Evolutionary conservation across 129 eudicot species (phyloP), one percentile per base, ranked within the genome.

Genomic region (Lactuca saligna): DNA sequence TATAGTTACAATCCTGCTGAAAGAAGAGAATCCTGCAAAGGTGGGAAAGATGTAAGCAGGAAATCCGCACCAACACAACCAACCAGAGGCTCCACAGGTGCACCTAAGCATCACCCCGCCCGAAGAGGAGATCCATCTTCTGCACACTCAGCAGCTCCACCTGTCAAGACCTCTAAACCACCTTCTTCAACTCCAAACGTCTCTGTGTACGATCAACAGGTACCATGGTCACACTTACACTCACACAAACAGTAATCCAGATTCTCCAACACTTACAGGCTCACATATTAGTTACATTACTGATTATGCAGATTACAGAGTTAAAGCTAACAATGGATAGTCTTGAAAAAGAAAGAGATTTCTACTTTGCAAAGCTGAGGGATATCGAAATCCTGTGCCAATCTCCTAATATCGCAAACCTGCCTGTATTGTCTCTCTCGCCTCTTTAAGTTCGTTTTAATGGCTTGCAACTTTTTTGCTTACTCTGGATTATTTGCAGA

Each of bases 271-370:
- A 17, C 67, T 35, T 48, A 65, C 49, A 35, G 49, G 53, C 82
- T 56, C 16, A 25, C 29, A 63, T 37, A 7, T 48, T 46, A 10
- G 33, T 60, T 4, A 16, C 2, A 34, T 32, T 38, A 4, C 15
- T 42, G 68, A 42, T 73, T 74, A 34, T 84, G 78, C 87, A 92
- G 96, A 89, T 89, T 50, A 93, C 96, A 0, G 98, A 93, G 58
- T 59, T 93, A 79, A 93, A 93, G 82, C 79, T 93, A 46, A 82
- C 95, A 10, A 85, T 93, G 57, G 98, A 93, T 56, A 79, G 89
- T 65, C 91, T 93, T 46, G 98, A 93, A 79, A 93, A 89, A 70
- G 98, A 93, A 74, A 76, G 98, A 75, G 98, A 93, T 71, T 93
- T 93, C 84, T 93, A 93, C 90, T 93, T 93, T 78, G 86, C 92